phyloP scores from a whole-genome alignment of 768 basidiomycete genomes.

The Mrakia gelida region DNA sequence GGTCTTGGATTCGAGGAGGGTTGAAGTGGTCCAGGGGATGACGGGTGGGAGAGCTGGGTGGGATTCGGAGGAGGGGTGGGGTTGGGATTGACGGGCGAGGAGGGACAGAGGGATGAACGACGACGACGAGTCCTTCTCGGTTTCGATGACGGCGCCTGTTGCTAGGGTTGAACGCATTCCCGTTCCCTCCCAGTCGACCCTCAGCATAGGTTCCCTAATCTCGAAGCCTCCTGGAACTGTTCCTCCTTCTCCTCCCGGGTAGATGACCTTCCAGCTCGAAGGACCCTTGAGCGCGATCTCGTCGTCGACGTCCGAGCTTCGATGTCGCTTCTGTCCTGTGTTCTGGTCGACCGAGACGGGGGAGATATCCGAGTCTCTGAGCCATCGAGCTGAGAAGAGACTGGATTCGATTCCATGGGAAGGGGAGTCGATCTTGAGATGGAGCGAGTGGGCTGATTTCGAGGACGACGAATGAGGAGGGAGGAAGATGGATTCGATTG shows the following conservation, averaged over 20 bases:
- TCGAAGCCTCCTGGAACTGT: not conserved
- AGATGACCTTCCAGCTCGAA: not conserved
- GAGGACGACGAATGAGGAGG: not conserved
- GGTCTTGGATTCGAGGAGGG: constrained; percentile 40
- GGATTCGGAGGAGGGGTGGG: not conserved
- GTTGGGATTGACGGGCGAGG: not conserved
- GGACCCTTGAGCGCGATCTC: not conserved
- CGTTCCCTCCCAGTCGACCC: not conserved
- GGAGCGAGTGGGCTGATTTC: not conserved
- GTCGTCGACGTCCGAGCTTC: constrained; percentile 5
- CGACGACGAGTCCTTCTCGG: not conserved
- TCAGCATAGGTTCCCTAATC: not conserved
- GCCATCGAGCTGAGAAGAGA: constrained; percentile 20
- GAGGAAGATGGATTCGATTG: not conserved
- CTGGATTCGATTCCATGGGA: not conserved
- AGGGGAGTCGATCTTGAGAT: constrained; percentile 7
- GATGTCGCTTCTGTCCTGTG: constrained; percentile 23
- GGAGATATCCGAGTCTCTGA: constrained; percentile 28
- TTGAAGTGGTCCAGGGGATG: not conserved
- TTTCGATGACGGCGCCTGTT: not conserved
- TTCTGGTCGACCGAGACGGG: constrained; percentile 2
- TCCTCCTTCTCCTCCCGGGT: not conserved
- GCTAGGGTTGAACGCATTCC: not conserved
- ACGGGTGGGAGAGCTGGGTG: not conserved
- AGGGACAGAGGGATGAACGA: not conserved